These are phyloP conservation scores for Colletotrichum kahawae DNA, from an alignment of 2,329 filamentous ascomycete species.

Conservation along the genomic window DNA sequence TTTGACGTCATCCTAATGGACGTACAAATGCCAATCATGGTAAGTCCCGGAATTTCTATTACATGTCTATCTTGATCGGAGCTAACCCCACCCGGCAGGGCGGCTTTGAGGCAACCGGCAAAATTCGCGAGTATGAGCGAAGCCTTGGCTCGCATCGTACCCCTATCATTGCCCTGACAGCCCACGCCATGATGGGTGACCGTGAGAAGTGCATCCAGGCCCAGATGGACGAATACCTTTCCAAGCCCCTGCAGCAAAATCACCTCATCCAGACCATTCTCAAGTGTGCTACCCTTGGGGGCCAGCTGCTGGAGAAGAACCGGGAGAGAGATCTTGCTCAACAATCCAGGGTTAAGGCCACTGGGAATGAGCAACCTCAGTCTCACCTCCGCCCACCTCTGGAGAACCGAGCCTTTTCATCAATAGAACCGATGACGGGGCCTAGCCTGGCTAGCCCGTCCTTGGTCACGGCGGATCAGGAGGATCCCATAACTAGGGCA, in stretches of 20 bases:
- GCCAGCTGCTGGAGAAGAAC: conserved; percentile 80
- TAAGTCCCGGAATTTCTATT: conserved; percentile 45
- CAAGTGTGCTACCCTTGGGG: conserved; percentile 92
- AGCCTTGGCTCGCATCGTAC: conserved; percentile 81
- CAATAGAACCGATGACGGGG: conserved; percentile 62
- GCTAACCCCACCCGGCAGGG: conserved; percentile 56
- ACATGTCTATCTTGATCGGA: conserved; percentile 1
- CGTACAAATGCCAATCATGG: conserved; percentile 99
- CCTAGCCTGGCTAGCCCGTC: conserved; percentile 66
- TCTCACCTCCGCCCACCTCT: conserved; percentile 44
- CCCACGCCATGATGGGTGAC: conserved; percentile 98
- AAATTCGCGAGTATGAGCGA: conserved; percentile 94
- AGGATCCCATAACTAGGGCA: conserved; percentile 61
- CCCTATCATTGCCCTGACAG: conserved; percentile 95
- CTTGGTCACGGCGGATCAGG: conserved; percentile 63
- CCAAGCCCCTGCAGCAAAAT: conserved; percentile 95
- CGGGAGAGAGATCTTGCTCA: conserved; percentile 63
- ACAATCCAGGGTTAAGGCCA: conserved; percentile 52
- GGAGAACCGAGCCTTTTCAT: conserved; percentile 72
- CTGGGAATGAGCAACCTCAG: conserved; percentile 41
- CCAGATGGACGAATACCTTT: conserved; percentile 99
- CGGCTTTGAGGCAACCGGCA: conserved; percentile 94
- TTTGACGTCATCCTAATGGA: conserved; percentile 99
- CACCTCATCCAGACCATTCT: conserved; percentile 97
- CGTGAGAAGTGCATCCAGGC: conserved; percentile 97